A percentile compares a stretch with the other conserved stretches of the same genome.
phyloP scores from a whole-genome alignment of 352 stramenopile genomes.

The Phytophthora kernoviae region DNA sequence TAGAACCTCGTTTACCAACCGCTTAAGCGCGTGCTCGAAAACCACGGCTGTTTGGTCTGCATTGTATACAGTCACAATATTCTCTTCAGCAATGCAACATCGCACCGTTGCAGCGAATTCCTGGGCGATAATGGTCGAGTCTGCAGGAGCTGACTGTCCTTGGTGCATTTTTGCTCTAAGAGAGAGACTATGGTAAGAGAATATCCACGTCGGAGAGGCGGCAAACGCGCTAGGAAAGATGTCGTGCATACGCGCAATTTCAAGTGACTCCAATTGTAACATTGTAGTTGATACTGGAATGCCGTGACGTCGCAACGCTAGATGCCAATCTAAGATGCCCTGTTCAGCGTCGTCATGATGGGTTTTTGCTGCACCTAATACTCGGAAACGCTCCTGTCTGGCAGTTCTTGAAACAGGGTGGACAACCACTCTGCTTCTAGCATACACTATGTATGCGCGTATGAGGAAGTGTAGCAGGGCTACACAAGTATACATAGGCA shows the following conservation, averaged over 20 bases:
- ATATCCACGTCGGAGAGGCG: slow-evolving; percentile 8
- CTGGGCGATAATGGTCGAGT: neutral
- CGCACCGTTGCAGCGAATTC: slow-evolving; percentile 12
- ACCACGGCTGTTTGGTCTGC: slow-evolving; percentile 35
- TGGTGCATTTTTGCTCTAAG: slow-evolving; percentile 7
- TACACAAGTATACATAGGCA: too few species aligned
- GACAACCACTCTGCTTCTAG: too few species aligned
- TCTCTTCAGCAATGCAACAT: slow-evolving; percentile 3
- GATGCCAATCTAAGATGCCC: slow-evolving; percentile 10
- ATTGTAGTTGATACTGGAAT: slow-evolving; percentile 15
- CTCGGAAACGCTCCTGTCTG: neutral
- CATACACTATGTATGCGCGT: too few species aligned
- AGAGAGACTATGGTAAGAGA: slow-evolving; percentile 9
- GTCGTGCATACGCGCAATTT: slow-evolving; percentile 1
- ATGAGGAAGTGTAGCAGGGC: too few species aligned
- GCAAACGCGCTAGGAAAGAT: neutral
- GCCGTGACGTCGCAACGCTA: slow-evolving; percentile 7
- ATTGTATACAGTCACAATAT: slow-evolving; percentile 21
- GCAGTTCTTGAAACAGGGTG: too few species aligned
- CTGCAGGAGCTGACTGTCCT: neutral
- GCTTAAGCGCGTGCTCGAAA: slow-evolving; percentile 36
- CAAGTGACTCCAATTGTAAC: slow-evolving; percentile 7
- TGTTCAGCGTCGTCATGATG: slow-evolving; percentile 6
- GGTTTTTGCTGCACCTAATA: neutral
- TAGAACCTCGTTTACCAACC: slow-evolving; percentile 9